Percentiles rank a stretch among this genome's conserved stretches.
Evolutionary conservation across 192 early-diverging fungal species (phyloP).

Genomic region (Linnemannia hyalina): DNA sequence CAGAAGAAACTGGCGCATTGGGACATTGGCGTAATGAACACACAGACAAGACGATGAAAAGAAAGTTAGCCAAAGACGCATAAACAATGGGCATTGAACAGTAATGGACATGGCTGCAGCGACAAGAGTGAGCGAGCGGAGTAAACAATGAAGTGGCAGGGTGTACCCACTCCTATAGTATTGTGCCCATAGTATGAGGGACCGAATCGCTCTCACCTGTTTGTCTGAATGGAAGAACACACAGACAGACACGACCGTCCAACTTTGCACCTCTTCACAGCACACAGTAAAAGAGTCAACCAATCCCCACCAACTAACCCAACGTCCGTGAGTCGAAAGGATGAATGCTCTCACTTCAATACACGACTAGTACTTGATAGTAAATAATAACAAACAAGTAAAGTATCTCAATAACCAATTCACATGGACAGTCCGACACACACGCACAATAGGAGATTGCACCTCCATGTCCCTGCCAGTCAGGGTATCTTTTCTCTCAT

Average conservation of each 20-base stretch:
- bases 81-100: background rate
- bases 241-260: too few species aligned
- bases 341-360: background rate
- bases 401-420: background rate
- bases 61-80: background rate
- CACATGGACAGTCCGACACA: background rate
- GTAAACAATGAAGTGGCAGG: background rate
- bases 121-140: too few species aligned
- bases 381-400: background rate
- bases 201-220: too few species aligned
- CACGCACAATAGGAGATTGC: background rate
- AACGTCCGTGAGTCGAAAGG: too few species aligned
- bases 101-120: too few species aligned
- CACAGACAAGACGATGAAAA: background rate
- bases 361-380: background rate
- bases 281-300: too few species aligned
- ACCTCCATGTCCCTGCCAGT: background rate
- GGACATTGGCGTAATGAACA: background rate
- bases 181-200: too few species aligned
- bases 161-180: background rate
- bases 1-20: background rate
- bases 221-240: too few species aligned
- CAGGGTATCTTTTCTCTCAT: background rate
- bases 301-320: too few species aligned
- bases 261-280: too few species aligned